Conservation (phyloP, 2,329 filamentous ascomycete species). For the Stachybotrys echinatus region DNA sequence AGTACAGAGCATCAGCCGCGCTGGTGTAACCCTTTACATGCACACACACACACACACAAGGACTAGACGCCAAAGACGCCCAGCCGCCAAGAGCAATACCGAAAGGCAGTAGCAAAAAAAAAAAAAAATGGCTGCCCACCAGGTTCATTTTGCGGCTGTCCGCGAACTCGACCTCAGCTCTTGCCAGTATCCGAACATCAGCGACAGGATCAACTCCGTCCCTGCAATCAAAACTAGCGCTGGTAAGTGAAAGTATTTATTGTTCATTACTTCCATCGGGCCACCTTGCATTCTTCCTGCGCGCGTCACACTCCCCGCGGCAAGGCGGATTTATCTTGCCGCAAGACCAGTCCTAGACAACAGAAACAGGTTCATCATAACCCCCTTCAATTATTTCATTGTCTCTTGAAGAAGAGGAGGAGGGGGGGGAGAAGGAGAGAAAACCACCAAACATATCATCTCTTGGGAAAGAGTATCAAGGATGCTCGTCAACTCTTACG, state of each 20-base stretch:
- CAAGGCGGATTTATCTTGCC: conserved; percentile 3
- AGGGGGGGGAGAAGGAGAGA: no score
- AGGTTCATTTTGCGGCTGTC: conserved; percentile 11
- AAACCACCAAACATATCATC: no score
- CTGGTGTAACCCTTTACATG: neutral
- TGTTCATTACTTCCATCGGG: no score
- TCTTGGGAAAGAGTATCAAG: no score
- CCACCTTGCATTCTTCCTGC: neutral
- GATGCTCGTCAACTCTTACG: no score
- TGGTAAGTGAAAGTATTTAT: conserved; percentile 35
- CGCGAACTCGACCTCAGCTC: conserved; percentile 40
- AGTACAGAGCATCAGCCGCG: neutral
- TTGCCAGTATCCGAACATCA: conserved; percentile 33
- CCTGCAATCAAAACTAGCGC: conserved; percentile 52
- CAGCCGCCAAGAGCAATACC: neutral
- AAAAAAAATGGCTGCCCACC: neutral
- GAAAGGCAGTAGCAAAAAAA: neutral
- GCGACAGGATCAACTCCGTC: conserved; percentile 46
- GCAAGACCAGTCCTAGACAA: conserved; percentile 9
- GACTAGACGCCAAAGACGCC: no score
- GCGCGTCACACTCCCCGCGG: neutral
- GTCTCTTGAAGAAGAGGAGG: no score
- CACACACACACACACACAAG: neutral
- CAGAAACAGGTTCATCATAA: no score
- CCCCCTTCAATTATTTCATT: no score